Evolutionary conservation across 2,329 filamentous ascomycete genomes (phyloP), one percentile per base, ranked within the genome.

Genomic region (Cladosporium halotolerans): DNA sequence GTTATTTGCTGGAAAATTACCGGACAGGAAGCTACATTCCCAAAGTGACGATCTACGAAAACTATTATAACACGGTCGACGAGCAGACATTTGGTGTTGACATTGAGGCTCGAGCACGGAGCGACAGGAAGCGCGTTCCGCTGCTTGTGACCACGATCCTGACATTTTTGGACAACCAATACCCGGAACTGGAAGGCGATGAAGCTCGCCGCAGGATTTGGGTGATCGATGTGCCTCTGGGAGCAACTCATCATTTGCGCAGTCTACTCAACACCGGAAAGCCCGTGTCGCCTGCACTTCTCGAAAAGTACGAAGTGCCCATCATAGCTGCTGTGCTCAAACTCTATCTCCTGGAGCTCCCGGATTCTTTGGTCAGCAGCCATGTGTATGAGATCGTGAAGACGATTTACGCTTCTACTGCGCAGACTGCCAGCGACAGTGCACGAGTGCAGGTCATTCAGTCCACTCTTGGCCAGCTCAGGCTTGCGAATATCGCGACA

Each of bases 341-440:
- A 72, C 78, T 99, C 52, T 99, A 99, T 67, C 82, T 99, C 40
- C 81, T 96, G 59, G 93, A 99, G 73, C 80, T 99, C 54, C 93
- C 93, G 65, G 93, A 99, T 72, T 97, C 93, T n/a, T 80, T 99
- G 57, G 92, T 99, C 57, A 97, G 93, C 53, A 95, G 90, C 39
- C 92, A 97, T 69, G 90, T 99, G 55, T 99, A 99, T 70, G 95
- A 99, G 74, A 97, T 99, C 66, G 85, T 99, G 68, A 91, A 96
- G 73, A 97, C 90, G 2, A 95, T 99, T 60, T 99, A 99, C 75
- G 85, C 84, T 44, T 90, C 88, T 11, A 85, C 89, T 10, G 79
- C 86, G 44, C 80, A 86, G 40, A 89, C 95, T 54, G 80, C 82
- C 13, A 83, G 84, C 3, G 88, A 95, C 62, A 79, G 84, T 48